Evolutionary conservation across 1,139 yeast species (phyloP), one percentile per base, ranked within the genome.

Genomic region (Debaryomyces coudertii): DNA sequence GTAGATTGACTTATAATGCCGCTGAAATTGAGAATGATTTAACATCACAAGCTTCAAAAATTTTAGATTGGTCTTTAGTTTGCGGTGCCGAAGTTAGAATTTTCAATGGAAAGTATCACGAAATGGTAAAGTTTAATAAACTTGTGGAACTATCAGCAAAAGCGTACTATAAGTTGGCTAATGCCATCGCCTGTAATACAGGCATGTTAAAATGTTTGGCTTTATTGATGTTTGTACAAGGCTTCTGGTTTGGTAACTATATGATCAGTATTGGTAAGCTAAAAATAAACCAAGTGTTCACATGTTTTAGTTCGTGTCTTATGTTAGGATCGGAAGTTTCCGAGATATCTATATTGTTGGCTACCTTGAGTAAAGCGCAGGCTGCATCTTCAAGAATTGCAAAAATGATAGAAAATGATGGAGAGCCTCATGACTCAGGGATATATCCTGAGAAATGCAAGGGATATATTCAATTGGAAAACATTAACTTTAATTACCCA

Each of bases 231-330:
- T 90, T 92, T 70, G 88, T 90, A 1, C 97, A 90, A 62, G 96
- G 95, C 0, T 88, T 92, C 56, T 90, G 95, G 87, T 92, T 84
- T 65, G 99, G 98, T 2, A 79, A 85, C 31, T 69, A 73, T 42
- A 76, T 88, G 72, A 84, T 90, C 3, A 65, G 68, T 36, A 61
- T 66, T 4, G 80, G 80, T 0, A 71, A 75, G 14, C 60, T 83
- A 8, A 55, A 70, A 1, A 69, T 89, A 1, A 85, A 86, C 12
- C 77, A 82, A 34, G 88, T 92, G 0, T 73, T 93, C 46, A 86
- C 97, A 0, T 87, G 95, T 28, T 90, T 93, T 58, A 84, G 90
- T 56, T 78, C 96, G 7, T 89, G 96, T 56, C 65, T 92, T 22
- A 73, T 83, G 64, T 68, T 90, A 25, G 88, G 95, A 0, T 75